Percentiles rank a stretch among this genome's conserved stretches.
Evolutionary conservation across 1,139 yeast genomes (phyloP).

Genomic region (Schwanniomyces etchellsii): DNA sequence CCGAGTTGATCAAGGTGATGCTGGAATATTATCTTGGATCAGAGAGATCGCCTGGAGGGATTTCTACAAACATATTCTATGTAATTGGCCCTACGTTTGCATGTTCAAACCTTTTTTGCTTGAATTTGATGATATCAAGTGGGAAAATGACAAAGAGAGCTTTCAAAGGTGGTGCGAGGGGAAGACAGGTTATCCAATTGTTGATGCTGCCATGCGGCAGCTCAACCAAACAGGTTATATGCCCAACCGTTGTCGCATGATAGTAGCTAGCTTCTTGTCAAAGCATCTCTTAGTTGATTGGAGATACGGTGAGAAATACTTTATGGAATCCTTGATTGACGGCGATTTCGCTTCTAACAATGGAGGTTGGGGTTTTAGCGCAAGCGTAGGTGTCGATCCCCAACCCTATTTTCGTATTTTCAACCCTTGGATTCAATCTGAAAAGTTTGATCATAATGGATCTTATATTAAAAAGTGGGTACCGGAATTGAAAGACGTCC

Average conservation of each 20-base stretch:
- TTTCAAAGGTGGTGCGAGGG: slow-evolving; percentile 49
- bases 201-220: slow-evolving; percentile 55
- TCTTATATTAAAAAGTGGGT: slow-evolving; percentile 44
- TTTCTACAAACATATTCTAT: slow-evolving; percentile 44
- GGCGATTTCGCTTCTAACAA: slow-evolving; percentile 50
- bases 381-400: slow-evolving; percentile 47
- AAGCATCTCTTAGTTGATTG: slow-evolving; percentile 50
- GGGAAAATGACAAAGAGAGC: slow-evolving; percentile 35
- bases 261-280: slow-evolving; percentile 46
- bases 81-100: slow-evolving; percentile 45
- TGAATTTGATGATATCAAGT: slow-evolving; percentile 29
- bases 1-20: slow-evolving; percentile 20
- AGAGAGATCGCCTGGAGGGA: slow-evolving; percentile 57
- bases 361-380: slow-evolving; percentile 55
- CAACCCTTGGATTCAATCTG: slow-evolving; percentile 48
- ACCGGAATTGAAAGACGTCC: slow-evolving; percentile 37
- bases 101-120: slow-evolving; percentile 47
- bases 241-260: slow-evolving; percentile 51
- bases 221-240: slow-evolving; percentile 45
- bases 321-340: slow-evolving; percentile 43
- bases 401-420: slow-evolving; percentile 54
- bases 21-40: slow-evolving; percentile 36
- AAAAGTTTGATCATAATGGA: slow-evolving; percentile 43
- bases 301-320: slow-evolving; percentile 51
- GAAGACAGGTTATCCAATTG: slow-evolving; percentile 48